A percentile compares a stretch with the other conserved stretches of the same genome.
Evolutionary conservation across 164 flowering plant genomes (phyloP).

Genomic region (Umbellularia californica): DNA sequence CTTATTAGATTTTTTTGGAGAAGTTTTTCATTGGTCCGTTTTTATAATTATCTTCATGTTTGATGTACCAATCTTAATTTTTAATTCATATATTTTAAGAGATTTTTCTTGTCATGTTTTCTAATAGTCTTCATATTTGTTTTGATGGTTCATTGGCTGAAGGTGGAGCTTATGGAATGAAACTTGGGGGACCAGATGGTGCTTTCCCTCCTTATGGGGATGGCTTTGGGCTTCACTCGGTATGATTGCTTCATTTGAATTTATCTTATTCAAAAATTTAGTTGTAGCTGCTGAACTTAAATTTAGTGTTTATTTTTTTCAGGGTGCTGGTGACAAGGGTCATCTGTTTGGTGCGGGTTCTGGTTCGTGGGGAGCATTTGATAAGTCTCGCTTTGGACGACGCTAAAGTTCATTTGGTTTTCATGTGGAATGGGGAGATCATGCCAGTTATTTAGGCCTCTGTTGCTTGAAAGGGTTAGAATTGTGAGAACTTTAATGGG

Average conservation of each 20-base stretch:
- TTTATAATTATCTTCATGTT: neutral
- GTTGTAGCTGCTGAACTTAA: neutral
- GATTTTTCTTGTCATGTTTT: neutral
- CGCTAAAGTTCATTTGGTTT: constrained; percentile 38
- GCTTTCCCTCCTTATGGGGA: constrained; percentile 57
- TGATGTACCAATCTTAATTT: neutral
- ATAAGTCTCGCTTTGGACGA: constrained; percentile 56
- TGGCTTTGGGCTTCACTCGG: constrained; percentile 63
- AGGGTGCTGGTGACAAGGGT: constrained; percentile 70
- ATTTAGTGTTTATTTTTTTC: constrained; percentile 2
- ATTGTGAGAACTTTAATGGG: constrained; percentile 19
- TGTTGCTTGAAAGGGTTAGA: constrained; percentile 24
- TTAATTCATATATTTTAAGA: neutral
- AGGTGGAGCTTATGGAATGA: constrained; percentile 75
- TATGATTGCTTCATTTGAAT: constrained; percentile 15
- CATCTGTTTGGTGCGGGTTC: constrained; percentile 62
- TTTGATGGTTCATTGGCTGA: constrained; percentile 10
- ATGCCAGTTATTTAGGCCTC: constrained; percentile 8
- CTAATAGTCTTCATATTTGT: neutral
- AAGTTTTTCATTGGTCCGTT: too few species aligned
- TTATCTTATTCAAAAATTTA: constrained; percentile 1
- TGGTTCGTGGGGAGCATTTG: constrained; percentile 63
- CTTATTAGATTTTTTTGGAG: too few species aligned
- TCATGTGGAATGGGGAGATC: neutral
- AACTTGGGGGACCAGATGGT: constrained; percentile 44